Evolutionary conservation across 2,329 filamentous ascomycete genomes (phyloP).

Genomic region (Peltaster fructicola): DNA sequence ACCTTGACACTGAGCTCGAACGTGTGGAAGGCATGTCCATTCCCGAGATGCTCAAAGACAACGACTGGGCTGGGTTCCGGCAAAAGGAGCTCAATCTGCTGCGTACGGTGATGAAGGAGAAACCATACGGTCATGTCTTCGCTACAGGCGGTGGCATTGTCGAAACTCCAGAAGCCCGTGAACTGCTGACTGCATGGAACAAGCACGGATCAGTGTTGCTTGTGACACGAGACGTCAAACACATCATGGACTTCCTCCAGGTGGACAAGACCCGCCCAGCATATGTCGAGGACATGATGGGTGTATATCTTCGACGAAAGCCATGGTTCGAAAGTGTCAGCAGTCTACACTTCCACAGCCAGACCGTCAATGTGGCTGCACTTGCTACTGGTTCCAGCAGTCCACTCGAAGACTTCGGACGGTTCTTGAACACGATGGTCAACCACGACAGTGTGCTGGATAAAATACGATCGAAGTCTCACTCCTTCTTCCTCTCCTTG

Average conservation of each 20-base stretch:
- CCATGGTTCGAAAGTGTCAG: conserved; percentile 86
- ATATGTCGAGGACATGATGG: conserved; percentile 81
- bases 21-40: conserved; percentile 55
- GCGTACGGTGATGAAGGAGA: conserved; percentile 54
- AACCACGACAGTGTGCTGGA: conserved; percentile 39
- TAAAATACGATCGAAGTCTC: conserved; percentile 43
- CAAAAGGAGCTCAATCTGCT: conserved; percentile 60
- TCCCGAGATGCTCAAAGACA: conserved; percentile 62
- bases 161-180: conserved; percentile 62
- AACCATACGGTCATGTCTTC: conserved; percentile 61
- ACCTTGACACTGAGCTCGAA: conserved; percentile 80
- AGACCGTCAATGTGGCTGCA: conserved; percentile 33
- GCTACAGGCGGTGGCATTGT: conserved; percentile 91
- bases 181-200: conserved; percentile 56
- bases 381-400: conserved; percentile 18
- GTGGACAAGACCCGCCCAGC: conserved; percentile 81
- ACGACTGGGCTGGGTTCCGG: conserved; percentile 80
- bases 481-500: conserved; percentile 84
- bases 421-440: conserved; percentile 53
- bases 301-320: conserved; percentile 75
- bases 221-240: conserved; percentile 71
- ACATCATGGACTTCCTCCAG: conserved; percentile 76
- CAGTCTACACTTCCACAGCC: conserved; percentile 85
- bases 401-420: conserved; percentile 43
- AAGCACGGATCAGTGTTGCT: conserved; percentile 72